Base-by-base conservation (phyloP, 495 filamentous ascomycete genomes). In the Ramalina intermedia region DNA sequence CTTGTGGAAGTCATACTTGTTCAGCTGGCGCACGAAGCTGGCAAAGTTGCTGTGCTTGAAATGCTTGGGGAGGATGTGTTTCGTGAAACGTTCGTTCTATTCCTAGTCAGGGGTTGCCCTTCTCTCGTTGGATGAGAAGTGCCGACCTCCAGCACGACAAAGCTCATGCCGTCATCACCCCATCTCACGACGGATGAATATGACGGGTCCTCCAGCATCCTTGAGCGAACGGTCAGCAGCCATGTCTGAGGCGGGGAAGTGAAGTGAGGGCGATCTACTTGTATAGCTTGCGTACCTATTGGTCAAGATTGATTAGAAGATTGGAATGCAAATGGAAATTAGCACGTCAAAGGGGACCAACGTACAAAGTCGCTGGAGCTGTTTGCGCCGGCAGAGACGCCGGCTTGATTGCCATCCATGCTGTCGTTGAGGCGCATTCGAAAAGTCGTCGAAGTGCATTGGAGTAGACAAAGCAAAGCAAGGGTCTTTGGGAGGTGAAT, bases 31-130 rank as follows among this genome's bases (percentile, higher is more conserved):
- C 39, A 99, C 91, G 57, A 99, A 99, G 69, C 87, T 94, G 38
- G 93, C 91, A 63, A 99, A 96, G 63, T 99, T 99, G 78, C 87
- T 94, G 66, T 96, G 90, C 68, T 96, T 99, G 73, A 96, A 96
- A 62, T 99, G 91, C 61, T 95, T 95, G 1, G 91, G 93, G 17
- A 98, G 74, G 55, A 99, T 96, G 43, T 82, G 82, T 64, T 95
- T 96, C 41, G 91, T 96, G 60, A 99, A 99, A 63, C 93, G 91
- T 60, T 96, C 93, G 64, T 91, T 94, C 91, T 96, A 62, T 42
- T 14, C 18, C 35, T 17, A 23, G 14, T 57, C 41, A 51, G 45
- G n/a, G 23, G 14, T 11, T 33, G 7, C 29, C 23, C 37, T 24
- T 51, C 24, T 29, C 38, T 48, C 7, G 49, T 6, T 13, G 41